Conservation (phyloP, 208 protist species). For the Acanthamoeba sp. region DNA sequence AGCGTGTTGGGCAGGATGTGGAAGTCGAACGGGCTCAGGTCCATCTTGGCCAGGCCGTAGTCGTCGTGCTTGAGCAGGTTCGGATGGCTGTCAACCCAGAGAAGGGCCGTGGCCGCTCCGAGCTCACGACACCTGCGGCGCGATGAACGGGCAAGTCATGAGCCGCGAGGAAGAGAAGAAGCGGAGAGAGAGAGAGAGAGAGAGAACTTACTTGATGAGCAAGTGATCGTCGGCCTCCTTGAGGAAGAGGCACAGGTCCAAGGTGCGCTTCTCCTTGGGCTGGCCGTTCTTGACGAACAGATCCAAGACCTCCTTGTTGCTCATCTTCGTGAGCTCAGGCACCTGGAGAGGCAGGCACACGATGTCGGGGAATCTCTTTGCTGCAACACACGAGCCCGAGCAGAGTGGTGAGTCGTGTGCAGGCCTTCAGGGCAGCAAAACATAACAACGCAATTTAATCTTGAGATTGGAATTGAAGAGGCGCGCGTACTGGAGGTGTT, state of each 20-base stretch:
- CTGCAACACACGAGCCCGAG: not conserved
- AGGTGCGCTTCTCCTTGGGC: not conserved
- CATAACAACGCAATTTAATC: too few relatives aligned
- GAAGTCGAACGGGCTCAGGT: not conserved
- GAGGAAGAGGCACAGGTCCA: not conserved
- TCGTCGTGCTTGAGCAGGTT: not conserved
- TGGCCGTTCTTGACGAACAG: not conserved
- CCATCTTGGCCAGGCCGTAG: not conserved
- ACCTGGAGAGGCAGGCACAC: not conserved
- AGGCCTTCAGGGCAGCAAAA: too few relatives aligned
- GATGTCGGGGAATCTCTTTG: not conserved
- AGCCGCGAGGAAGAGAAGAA: too few relatives aligned
- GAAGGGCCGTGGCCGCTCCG: not conserved
- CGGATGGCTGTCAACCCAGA: constrained; percentile 2
- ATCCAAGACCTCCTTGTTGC: not conserved
- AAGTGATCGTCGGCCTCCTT: not conserved
- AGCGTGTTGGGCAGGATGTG: constrained; percentile 10
- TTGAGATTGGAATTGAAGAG: too few relatives aligned
- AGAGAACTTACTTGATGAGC: not conserved
- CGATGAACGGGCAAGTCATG: not conserved
- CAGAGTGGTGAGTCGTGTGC: too few relatives aligned
- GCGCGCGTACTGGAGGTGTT: too few relatives aligned
- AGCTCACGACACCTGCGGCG: not conserved
- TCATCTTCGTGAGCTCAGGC: not conserved
- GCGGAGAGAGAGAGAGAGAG: not conserved